Base-by-base conservation (phyloP, 345 rosid species). In the Bretschneidera sinensis region DNA sequence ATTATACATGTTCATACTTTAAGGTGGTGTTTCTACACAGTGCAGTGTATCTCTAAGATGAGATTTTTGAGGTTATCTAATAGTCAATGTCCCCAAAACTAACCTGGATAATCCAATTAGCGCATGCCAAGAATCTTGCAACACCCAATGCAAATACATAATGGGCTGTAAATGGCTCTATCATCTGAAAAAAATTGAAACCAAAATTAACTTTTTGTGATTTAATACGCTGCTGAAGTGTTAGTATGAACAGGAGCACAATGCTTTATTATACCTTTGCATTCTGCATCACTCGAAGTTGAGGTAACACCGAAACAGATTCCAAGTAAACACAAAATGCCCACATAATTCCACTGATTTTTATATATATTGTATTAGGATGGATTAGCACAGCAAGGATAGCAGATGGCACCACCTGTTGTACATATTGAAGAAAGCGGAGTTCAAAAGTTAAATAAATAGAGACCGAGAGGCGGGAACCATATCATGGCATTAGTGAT, bases 201-300 rank as follows among this genome's bases (percentile, higher is more conserved):
- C 1, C 21, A 53, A 39, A 39, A 39, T 39, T 39, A 39, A 33
- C 17, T 15, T 4, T 11, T 24, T 21, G 23, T 7, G 10, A 39
- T 2, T 4, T 9, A 39, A 39, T 39, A 14, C 45, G 10, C 10
- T 7, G 45, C 16, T 39, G 2, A 39, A 11, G 45, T 39, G 45
- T 5, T 39, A 13, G 35, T 31, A n/a, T n/a, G n/a, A n/a, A n/a
- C 50, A 14, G 4, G 11, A 7, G n/a, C n/a, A n/a, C n/a, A n/a
- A 45, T 4, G 17, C n/a, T 45, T 45, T 45, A 24, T 11, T 51
- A 20, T 10, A 91, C 98, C 88, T 85, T 86, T 11, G 88, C 91
- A 45, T 86, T 92, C 51, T 86, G 95, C 92, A 92, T 92, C 60
- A 88, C 63, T 1, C 95, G 85, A 66, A 92, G 89, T 69, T 92